Evolutionary conservation across 2,329 filamentous ascomycete genomes (phyloP), one percentile per base, ranked within the genome.

Genomic region (Stagonosporopsis vannaccii): DNA sequence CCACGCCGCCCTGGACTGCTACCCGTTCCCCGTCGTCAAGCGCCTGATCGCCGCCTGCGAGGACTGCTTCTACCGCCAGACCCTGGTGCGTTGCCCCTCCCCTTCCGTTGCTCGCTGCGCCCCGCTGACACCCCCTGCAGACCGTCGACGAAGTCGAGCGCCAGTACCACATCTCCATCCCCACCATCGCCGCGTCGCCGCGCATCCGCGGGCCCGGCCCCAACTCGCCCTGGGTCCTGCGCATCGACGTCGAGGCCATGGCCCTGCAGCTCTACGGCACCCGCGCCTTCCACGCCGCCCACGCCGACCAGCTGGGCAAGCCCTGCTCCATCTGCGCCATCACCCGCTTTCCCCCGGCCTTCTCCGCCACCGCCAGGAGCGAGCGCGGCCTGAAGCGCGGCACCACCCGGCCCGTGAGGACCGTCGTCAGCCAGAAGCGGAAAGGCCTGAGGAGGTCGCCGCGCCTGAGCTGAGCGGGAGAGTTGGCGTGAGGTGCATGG

Each of bases 21-120:
- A 74, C 39, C 69, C 71, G 0, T 70, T 71, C 39, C 28, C 48
- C 1, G 25, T 50, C 4, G 55, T 63, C 17, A 61, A 63, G 41
- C 53, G 64, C 4, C 40, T 69, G 19, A 36, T 73, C 3, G 59
- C 65, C 7, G 51, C 55, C 3, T 74, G 70, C 36, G 50, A 58
- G 56, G 63, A 63, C 42, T 74, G 70, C 53, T 73, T 73, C 60
- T 72, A 69, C 51, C 60, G 63, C 7, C 69, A 72, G 45, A 60
- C 65, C 3, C 51, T 71, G 25, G 69, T 72, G 58, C 35, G 61
- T 52, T 4, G n/a, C 30, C 1, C 20, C 9, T 9, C 22, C n/a
- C 23, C 17, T 23, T 3, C 23, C 13, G 13, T 11, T 11, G 26
- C 9, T 11, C 28, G 9, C 19, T 33, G 32, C 20, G 1, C 15